Evolutionary conservation across 257 asterid species (phyloP), one percentile per base, ranked within the genome.

Genomic region (Fraxinus pennsylvanica): DNA sequence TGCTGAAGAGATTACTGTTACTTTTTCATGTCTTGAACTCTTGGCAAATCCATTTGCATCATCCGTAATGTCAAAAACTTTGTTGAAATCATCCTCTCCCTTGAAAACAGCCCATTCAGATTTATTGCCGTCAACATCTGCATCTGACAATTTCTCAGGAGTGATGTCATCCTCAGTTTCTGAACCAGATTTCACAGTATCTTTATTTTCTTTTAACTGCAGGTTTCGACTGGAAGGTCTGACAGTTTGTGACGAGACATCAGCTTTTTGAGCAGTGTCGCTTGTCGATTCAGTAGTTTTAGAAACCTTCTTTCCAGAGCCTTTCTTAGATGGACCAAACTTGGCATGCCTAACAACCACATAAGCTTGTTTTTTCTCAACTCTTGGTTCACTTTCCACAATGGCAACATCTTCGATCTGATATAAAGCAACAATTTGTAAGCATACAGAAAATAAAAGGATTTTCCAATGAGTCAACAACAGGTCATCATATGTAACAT

Each of bases 361-460:
- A 76, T 73, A 93, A 21, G 94, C 96, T 86, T 89, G 92, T 78
- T 90, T 87, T 68, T 85, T 88, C 83, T 91, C 97, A 47, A 84
- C 87, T 78, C 78, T 80, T 14, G 90, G 90, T 47, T 77, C 87
- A 84, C 88, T 79, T 87, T 96, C 99, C 68, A 78, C 68, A 65
- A 83, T 19, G 9, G 96, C 88, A 80, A 89, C 80, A 76, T 93
- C 99, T 85, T 87, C 88, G 29, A 93, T 87, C 97, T 95, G 86
- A 81, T 68, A 76, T 68, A 73, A 76, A 78, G 47, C 57, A 73
- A 63, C 39, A 75, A 72, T 35, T 66, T 25, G 74, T 36, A 54
- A 78, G 25, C 39, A 22, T n/a, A 63, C 61, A 73, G n/a, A 4
- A 69, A 43, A 32, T 35, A 22, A 61, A 52, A 74, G 39, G 33